Conservation (phyloP, 345 rosid genomes). For the Populus euphratica region DNA sequence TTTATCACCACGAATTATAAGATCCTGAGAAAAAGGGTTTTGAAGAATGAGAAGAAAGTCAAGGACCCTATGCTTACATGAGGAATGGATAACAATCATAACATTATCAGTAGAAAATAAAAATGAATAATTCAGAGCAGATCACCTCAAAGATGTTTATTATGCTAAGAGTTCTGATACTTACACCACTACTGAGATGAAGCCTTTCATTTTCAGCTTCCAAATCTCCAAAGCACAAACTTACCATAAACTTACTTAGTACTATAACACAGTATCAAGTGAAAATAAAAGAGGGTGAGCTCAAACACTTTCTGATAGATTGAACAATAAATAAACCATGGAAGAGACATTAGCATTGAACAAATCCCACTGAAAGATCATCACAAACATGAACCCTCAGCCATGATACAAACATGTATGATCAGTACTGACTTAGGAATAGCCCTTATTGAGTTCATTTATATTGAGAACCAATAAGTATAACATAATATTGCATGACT, state of each 20-base stretch:
- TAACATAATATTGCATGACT: background rate
- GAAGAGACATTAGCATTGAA: background rate
- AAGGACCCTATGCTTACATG: background rate
- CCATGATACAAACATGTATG: background rate
- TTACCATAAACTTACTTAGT: background rate
- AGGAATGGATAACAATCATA: background rate
- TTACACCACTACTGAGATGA: too few relatives aligned
- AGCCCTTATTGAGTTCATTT: too few relatives aligned
- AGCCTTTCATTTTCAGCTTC: background rate
- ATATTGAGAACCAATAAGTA: background rate
- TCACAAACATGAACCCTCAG: background rate
- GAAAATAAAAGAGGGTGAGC: background rate
- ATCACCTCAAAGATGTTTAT: background rate
- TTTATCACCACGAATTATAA: conserved; percentile 83
- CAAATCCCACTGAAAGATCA: background rate
- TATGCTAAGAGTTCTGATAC: too few relatives aligned
- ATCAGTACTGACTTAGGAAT: background rate
- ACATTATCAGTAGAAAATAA: background rate
- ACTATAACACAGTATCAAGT: background rate
- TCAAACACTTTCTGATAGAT: background rate
- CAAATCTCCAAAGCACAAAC: conserved; percentile 6
- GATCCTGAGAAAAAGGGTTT: conserved; percentile 45
- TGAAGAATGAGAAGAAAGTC: conserved; percentile 7
- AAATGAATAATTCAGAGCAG: background rate
- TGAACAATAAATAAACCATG: background rate